Base-by-base conservation (phyloP, 2,329 filamentous ascomycete genomes). In the Emericellopsis atlantica region DNA sequence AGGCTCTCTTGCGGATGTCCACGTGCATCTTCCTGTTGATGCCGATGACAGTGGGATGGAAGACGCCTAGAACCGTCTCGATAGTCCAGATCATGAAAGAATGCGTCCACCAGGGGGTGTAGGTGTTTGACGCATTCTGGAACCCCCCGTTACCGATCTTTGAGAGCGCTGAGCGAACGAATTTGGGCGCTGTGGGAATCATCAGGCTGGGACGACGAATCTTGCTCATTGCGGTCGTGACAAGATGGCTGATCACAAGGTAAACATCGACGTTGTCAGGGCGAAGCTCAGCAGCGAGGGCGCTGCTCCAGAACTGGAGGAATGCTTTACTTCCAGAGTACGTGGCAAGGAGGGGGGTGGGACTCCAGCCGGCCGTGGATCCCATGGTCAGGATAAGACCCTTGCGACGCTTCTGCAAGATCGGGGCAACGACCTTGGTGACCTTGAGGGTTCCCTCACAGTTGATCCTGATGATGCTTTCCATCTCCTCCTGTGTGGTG, bases 291-390 rank as follows among this genome's bases (percentile, higher is more conserved):
- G 81, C 76, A 1, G 82, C 84, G 12, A 98, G 74, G 10, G 92
- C 80, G 6, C 79, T 83, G 49, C 84, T 95, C 92, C 92, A 98
- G 56, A 94, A 82, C 65, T 96, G 90, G 38, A 98, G 73, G 74
- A 98, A 98, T 2, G 92, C 90, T 67, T 98, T 98, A 76, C 84
- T 92, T 49, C 92, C 92, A 36, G 86, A 93, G 72, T 98, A 98
- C 4, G 92, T 96, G 11, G 92, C 92, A 36, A 98, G 75, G 41
- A 92, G 79, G 6, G 93, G 89, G 1, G 87, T 95, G 7, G 92
- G 92, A 45, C 92, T 77, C 64, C 93, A 82, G 49, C 92, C 93
- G 46, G 84, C 92, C 57, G 96, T 94, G 10, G 89, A 95, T 37
- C 90, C 92, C 89, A 98, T 95, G 44, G 90, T 98, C 42, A 98